These are phyloP conservation scores for Penicillium sp. DNA, from an alignment of 2,329 filamentous ascomycete genomes.

Conservation along the genomic window DNA sequence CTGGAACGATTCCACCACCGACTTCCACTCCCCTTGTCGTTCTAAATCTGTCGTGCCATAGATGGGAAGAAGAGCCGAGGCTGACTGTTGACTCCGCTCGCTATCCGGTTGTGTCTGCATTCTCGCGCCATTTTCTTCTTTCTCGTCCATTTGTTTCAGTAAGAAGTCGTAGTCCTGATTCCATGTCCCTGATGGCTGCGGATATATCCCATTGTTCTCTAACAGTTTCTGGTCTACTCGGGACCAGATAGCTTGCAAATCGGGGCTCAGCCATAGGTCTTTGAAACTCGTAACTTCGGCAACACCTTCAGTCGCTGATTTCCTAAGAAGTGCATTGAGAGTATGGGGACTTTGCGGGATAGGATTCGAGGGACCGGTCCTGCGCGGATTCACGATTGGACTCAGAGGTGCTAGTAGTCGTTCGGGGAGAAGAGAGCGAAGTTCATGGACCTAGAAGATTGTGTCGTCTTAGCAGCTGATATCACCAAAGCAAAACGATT, in stretches of 20 bases:
- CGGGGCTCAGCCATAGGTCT: slow-evolving; percentile 36
- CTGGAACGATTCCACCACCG: slow-evolving; percentile 29
- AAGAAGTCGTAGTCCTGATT: slow-evolving; percentile 37
- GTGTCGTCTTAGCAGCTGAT: background rate
- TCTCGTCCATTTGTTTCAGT: slow-evolving; percentile 27
- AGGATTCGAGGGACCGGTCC: slow-evolving; percentile 17
- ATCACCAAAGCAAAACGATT: background rate
- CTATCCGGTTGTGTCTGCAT: background rate
- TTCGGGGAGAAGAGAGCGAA: slow-evolving; percentile 40
- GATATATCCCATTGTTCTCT: slow-evolving; percentile 32
- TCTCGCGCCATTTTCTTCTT: slow-evolving; percentile 25
- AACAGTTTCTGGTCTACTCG: slow-evolving; percentile 32
- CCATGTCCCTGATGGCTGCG: slow-evolving; percentile 38
- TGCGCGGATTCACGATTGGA: slow-evolving; percentile 33
- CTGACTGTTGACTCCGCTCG: background rate
- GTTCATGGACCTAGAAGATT: slow-evolving; percentile 35
- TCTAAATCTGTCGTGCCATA: background rate
- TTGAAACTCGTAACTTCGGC: slow-evolving; percentile 38
- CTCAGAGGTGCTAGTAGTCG: slow-evolving; percentile 37
- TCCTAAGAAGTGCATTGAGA: slow-evolving; percentile 32
- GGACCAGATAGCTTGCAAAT: slow-evolving; percentile 38
- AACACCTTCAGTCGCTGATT: slow-evolving; percentile 32
- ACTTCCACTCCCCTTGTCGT: slow-evolving; percentile 25
- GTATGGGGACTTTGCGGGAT: slow-evolving; percentile 31
- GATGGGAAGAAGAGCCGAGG: background rate